Conservation (phyloP, 1,284 basidiomycete genomes). For the Papiliotrema nemorosa region DNA sequence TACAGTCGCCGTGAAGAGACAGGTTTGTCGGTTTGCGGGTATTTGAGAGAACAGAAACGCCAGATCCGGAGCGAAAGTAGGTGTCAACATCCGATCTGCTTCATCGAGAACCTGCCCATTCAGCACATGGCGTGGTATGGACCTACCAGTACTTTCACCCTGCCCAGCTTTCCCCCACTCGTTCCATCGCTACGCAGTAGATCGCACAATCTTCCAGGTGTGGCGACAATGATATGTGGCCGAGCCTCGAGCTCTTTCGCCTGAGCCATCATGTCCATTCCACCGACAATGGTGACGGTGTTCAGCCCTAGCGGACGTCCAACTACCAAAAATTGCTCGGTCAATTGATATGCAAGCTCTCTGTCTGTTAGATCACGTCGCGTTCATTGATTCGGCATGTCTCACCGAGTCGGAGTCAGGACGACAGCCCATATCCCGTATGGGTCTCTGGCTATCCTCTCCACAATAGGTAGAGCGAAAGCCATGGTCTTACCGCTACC, state of each 20-base stretch:
- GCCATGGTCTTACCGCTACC: constrained; percentile 98
- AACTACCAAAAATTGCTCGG: constrained; percentile 91
- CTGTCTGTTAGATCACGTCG: constrained; percentile 50
- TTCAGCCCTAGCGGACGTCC: constrained; percentile 75
- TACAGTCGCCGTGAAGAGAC: constrained; percentile 93
- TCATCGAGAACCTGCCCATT: constrained; percentile 78
- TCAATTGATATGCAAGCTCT: constrained; percentile 93
- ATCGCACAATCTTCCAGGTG: constrained; percentile 92
- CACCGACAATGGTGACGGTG: constrained; percentile 88
- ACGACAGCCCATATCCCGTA: constrained; percentile 92
- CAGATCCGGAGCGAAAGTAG: constrained; percentile 85
- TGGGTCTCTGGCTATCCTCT: constrained; percentile 80
- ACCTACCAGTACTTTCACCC: constrained; percentile 79
- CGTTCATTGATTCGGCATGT: constrained; percentile 1
- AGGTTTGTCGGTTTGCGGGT: constrained; percentile 85
- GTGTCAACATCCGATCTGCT: constrained; percentile 87
- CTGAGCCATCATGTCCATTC: constrained; percentile 98
- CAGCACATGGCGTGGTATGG: neutral
- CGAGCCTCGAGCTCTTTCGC: constrained; percentile 78
- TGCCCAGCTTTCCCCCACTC: constrained; percentile 73
- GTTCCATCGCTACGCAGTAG: constrained; percentile 69
- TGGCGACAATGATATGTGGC: constrained; percentile 93
- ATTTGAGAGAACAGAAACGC: constrained; percentile 72
- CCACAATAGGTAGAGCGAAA: constrained; percentile 92
- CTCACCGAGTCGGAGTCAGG: constrained; percentile 86